Base-by-base conservation (phyloP, 371 early-diverging fungal genomes). In the Vittaforma corneae region DNA sequence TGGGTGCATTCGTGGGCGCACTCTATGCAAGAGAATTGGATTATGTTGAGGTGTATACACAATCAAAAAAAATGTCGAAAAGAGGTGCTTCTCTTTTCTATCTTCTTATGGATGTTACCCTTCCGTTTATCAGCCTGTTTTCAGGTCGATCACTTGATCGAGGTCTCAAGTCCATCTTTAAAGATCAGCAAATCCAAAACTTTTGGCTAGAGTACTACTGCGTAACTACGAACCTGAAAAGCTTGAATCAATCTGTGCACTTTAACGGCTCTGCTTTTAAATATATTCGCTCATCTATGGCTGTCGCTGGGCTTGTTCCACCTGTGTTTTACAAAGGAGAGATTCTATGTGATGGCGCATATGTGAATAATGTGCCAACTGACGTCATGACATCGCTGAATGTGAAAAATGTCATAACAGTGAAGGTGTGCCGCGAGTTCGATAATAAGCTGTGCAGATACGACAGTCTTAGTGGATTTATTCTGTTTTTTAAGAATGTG, bases 331-430 rank as follows among this genome's bases (percentile, higher is more conserved):
- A 94, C 74, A 85, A 88, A 62, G 93, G 91, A 26, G 84, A 88
- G 58, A 83, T 93, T 85, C 80, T 96, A n/a, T 84, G 96, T 3
- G 98, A 97, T 77, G 98, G 98, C 54, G 98, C 97, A 0, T 97
- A 97, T 77, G 83, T 92, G 81, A 93, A 96, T 80, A 95, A 95
- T 78, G 80, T 97, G 65, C 97, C 98, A 0, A 94, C 90, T 0
- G 88, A 88, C 46, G 84, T 91, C 11, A 91, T 94, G 86, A 83
- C 86, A 64, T 81, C 80, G 24, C 80, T 77, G 68, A 93, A 93
- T 0, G 94, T 92, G 1, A 82, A 88, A 60, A 87, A 86, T 45
- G 87, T 95, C 50, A 88, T 97, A 80, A 93, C 94, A 0, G 86
- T 97, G 0, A 97, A 97, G 80, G 85, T 94, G 83, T 69, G 92